Evolutionary conservation across 768 basidiomycete genomes (phyloP), one percentile per base, ranked within the genome.

Genomic region (Filobasidium wieringae): DNA sequence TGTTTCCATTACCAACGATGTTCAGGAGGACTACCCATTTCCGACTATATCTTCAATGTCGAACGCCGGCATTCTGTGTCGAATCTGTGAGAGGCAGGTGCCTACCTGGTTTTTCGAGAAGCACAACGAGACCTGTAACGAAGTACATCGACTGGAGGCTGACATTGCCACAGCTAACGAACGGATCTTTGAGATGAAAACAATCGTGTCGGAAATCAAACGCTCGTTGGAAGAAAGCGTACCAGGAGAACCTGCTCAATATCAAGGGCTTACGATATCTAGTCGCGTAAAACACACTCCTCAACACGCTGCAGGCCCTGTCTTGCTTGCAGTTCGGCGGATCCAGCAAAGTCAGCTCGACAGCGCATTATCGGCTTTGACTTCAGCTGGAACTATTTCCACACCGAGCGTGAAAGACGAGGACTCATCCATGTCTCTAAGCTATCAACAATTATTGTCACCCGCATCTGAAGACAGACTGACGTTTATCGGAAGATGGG

Each of bases 41-140:
- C 85, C 88, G 7, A 54, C 51, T 1, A 33, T 57, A 8, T 8
- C 56, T 1, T 14, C 43, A 27, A 34, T 57, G 7, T 51, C 47
- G 19, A 43, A 27, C 24, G 77, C 78, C 15, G 68, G 66, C 41
- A 83, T 85, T 24, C 51, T 61, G 1, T 97, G 95, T 76, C 87
- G 95, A 30, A 99, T 99, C 62, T 99, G 95, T 78, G 95, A 99
- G 75, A 84, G 86, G 68, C 84, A 87, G 64, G 87, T 97, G 58
- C 92, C 93, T 2, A 87, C 93, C 61, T 99, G 95, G 95, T 99
- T 91, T 77, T 99, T 99, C 72, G 95, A 97, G 77, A 97, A 96
- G 77, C 95, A 99, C 77, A 97, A 90, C 80, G 95, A 99, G 76
- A 97, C 92, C 11, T 99, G 95, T 66, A 88, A 83, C 64, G 93